Percentiles rank a stretch among this genome's conserved stretches.
Conservation (phyloP, 768 basidiomycete genomes). For the Calocybe indica region DNA sequence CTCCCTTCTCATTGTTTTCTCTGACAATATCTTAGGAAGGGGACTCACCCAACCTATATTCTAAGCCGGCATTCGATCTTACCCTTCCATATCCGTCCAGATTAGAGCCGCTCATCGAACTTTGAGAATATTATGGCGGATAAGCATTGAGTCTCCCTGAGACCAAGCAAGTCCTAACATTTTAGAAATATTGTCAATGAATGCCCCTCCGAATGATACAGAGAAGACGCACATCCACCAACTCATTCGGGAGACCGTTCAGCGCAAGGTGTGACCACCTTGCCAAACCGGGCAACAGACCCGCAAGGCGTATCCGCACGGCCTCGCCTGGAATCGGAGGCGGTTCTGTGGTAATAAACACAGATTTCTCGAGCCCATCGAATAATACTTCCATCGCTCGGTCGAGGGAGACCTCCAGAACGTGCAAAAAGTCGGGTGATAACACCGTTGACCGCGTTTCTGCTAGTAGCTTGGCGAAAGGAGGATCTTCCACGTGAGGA, state of each 20-base stretch:
- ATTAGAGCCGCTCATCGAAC: too few species aligned
- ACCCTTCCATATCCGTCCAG: too few species aligned
- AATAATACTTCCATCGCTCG: slow-evolving; percentile 60
- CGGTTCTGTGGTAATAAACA: slow-evolving; percentile 38
- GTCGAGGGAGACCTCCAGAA: slow-evolving; percentile 72
- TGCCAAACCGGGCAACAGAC: slow-evolving; percentile 73
- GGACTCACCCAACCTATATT: too few species aligned
- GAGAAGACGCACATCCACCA: slow-evolving; percentile 68
- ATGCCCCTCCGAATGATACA: neutral
- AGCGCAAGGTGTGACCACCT: slow-evolving; percentile 71
- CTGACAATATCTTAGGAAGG: too few species aligned
- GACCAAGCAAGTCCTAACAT: too few species aligned
- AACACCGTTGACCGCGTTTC: slow-evolving; percentile 62
- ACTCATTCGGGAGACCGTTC: slow-evolving; percentile 67
- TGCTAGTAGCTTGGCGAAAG: slow-evolving; percentile 57
- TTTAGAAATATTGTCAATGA: neutral
- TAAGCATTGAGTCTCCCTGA: too few species aligned
- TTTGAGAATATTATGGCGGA: too few species aligned
- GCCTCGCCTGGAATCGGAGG: slow-evolving; percentile 24
- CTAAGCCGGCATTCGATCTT: too few species aligned
- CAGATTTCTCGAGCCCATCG: slow-evolving; percentile 53
- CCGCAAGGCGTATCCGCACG: slow-evolving; percentile 63
- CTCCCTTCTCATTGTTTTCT: too few species aligned
- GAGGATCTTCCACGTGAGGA: slow-evolving; percentile 26
- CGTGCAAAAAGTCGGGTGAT: slow-evolving; percentile 63